Evolutionary conservation across 805 yeast species (phyloP).

Genomic region (Saccharomycopsis capsularis): DNA sequence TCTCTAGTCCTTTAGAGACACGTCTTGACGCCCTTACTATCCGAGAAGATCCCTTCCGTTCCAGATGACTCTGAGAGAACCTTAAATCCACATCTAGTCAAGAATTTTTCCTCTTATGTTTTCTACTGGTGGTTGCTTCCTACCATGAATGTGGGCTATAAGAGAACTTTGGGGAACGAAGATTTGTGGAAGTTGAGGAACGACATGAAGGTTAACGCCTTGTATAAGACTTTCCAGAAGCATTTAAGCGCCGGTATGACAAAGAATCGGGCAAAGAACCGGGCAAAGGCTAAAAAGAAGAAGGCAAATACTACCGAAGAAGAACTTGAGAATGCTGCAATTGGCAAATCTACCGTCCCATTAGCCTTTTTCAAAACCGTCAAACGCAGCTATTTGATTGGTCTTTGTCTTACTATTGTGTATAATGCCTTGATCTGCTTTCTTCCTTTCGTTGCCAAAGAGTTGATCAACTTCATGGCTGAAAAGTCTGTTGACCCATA

Average conservation of each 20-base stretch:
- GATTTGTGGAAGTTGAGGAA: slow-evolving; percentile 49
- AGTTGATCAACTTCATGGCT: slow-evolving; percentile 49
- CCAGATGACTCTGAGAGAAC: slow-evolving; percentile 34
- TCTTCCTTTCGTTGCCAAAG: slow-evolving; percentile 49
- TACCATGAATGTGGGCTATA: slow-evolving; percentile 58
- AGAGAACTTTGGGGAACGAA: slow-evolving; percentile 57
- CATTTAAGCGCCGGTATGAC: slow-evolving; percentile 30
- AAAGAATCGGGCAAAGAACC: slow-evolving; percentile 29
- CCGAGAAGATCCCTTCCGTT: slow-evolving; percentile 34
- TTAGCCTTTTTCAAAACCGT: slow-evolving; percentile 45
- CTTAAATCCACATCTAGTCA: slow-evolving; percentile 33
- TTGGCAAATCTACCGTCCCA: slow-evolving; percentile 32
- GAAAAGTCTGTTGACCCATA: slow-evolving; percentile 34
- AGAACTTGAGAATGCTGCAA: slow-evolving; percentile 34
- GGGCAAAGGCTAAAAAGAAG: slow-evolving; percentile 27
- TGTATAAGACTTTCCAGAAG: slow-evolving; percentile 33
- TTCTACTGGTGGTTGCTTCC: slow-evolving; percentile 69
- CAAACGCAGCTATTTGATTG: slow-evolving; percentile 35
- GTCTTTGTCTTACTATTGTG: slow-evolving; percentile 36
- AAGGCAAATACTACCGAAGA: slow-evolving; percentile 33
- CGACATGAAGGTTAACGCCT: slow-evolving; percentile 35
- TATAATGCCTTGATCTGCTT: slow-evolving; percentile 44
- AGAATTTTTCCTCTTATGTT: slow-evolving; percentile 34
- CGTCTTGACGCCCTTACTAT: slow-evolving; percentile 16
- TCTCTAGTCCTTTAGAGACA: slow-evolving; percentile 4